Conservation (phyloP, 106 monocot species). For the Dendrobium catenatum region DNA sequence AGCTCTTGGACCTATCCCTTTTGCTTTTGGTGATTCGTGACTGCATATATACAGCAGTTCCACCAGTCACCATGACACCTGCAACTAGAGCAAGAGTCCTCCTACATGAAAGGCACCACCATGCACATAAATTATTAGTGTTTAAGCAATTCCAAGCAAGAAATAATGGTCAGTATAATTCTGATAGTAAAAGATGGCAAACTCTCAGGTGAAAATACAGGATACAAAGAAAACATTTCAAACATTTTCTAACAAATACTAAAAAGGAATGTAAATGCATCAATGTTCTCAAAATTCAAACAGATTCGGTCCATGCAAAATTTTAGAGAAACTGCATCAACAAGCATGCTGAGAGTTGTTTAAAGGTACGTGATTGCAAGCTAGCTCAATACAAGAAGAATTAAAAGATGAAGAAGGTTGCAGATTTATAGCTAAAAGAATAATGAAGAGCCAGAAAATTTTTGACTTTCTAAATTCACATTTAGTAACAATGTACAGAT, state of each 20-base stretch:
- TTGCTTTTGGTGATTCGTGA: constrained; percentile 22
- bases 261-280: not conserved
- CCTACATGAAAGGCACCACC: constrained; percentile 28
- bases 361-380: no score
- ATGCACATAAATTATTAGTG: not conserved
- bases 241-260: not conserved
- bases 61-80: constrained; percentile 61
- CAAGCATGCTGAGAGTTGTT: not conserved
- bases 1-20: constrained; percentile 13
- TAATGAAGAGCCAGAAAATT: not conserved
- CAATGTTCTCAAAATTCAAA: not conserved
- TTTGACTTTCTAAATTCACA: not conserved
- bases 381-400: not conserved
- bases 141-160: not conserved
- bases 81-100: constrained; percentile 59
- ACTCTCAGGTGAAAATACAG: not conserved
- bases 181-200: not conserved
- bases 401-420: not conserved
- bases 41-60: constrained; percentile 67
- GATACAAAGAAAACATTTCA: not conserved
- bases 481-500: not conserved
- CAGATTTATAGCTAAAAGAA: not conserved
- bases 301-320: not conserved
- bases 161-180: not conserved
- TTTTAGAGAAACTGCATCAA: not conserved